phyloP scores from a whole-genome alignment of 1,139 yeast species.

The Hansenula sp. region DNA sequence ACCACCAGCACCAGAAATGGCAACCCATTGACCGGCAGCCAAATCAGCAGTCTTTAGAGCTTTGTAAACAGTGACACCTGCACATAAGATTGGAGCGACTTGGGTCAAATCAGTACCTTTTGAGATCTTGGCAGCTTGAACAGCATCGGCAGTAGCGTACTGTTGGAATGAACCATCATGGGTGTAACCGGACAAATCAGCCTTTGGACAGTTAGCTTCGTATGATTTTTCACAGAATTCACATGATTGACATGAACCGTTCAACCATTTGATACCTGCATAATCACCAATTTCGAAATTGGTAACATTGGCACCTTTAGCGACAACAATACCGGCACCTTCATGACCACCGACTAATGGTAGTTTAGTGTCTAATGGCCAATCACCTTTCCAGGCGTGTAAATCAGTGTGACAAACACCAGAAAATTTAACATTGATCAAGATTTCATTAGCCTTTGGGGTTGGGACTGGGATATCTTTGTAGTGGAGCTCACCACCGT shows the following conservation, averaged over 20 bases:
- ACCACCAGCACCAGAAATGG: conserved; percentile 65
- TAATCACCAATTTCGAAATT: conserved; percentile 60
- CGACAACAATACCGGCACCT: conserved; percentile 67
- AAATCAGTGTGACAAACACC: conserved; percentile 71
- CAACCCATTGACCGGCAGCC: conserved; percentile 59
- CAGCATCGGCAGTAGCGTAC: conserved; percentile 64
- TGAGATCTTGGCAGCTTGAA: conserved; percentile 62
- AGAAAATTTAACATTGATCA: conserved; percentile 60
- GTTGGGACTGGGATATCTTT: conserved; percentile 57
- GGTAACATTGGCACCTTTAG: conserved; percentile 50
- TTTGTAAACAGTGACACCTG: conserved; percentile 67
- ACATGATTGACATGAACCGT: conserved; percentile 59
- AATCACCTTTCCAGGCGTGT: conserved; percentile 71
- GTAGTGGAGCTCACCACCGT: conserved; percentile 47
- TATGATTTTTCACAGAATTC: conserved; percentile 52
- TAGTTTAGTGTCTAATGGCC: conserved; percentile 58
- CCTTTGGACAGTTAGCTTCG: conserved; percentile 57
- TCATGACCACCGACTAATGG: conserved; percentile 72
- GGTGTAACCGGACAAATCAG: conserved; percentile 64
- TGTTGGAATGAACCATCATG: conserved; percentile 69
- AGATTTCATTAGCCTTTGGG: conserved; percentile 57
- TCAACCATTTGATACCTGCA: conserved; percentile 67
- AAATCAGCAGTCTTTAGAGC: conserved; percentile 59
- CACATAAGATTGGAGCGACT: conserved; percentile 62
- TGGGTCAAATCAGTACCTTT: conserved; percentile 53